phyloP scores from a whole-genome alignment of 306 rosid genomes.

The Citrullus colocynthis region DNA sequence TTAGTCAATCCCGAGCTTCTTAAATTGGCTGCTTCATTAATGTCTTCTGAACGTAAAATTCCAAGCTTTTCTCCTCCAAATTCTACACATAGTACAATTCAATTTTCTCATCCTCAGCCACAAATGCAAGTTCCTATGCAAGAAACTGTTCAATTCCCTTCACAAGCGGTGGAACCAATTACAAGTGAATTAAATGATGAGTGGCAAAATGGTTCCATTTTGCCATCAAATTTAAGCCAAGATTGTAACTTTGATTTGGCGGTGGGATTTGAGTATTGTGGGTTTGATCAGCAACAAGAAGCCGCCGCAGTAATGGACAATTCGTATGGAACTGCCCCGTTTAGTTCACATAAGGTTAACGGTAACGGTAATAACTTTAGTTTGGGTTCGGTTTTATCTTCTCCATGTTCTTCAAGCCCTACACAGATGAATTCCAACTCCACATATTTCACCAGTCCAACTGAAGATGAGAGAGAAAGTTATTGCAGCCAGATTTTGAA shows the following conservation, averaged over 20 bases:
- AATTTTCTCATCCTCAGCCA: slow-evolving; percentile 19
- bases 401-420: slow-evolving; percentile 56
- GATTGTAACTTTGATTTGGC: slow-evolving; percentile 19
- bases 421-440: slow-evolving; percentile 64
- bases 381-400: slow-evolving; percentile 52
- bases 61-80: slow-evolving; percentile 13
- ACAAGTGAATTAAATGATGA: slow-evolving; percentile 16
- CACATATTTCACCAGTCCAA: slow-evolving; percentile 27
- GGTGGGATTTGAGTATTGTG: slow-evolving; percentile 18
- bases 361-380: slow-evolving; percentile 19
- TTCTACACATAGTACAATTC: not conserved
- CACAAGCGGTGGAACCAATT: slow-evolving; percentile 16
- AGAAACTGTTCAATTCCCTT: slow-evolving; percentile 21
- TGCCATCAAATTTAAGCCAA: not conserved
- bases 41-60: slow-evolving; percentile 27
- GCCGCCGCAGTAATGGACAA: slow-evolving; percentile 9
- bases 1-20: slow-evolving; percentile 51
- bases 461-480: slow-evolving; percentile 82
- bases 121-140: slow-evolving; percentile 22
- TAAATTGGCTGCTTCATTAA: slow-evolving; percentile 55
- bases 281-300: slow-evolving; percentile 12
- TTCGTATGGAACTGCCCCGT: slow-evolving; percentile 29
- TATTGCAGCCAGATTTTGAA: slow-evolving; percentile 45
- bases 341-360: slow-evolving; percentile 20
- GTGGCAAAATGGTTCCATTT: slow-evolving; percentile 25